phyloP scores from a whole-genome alignment of 257 asterid species.

The Nicotiana tomentosiformis region DNA sequence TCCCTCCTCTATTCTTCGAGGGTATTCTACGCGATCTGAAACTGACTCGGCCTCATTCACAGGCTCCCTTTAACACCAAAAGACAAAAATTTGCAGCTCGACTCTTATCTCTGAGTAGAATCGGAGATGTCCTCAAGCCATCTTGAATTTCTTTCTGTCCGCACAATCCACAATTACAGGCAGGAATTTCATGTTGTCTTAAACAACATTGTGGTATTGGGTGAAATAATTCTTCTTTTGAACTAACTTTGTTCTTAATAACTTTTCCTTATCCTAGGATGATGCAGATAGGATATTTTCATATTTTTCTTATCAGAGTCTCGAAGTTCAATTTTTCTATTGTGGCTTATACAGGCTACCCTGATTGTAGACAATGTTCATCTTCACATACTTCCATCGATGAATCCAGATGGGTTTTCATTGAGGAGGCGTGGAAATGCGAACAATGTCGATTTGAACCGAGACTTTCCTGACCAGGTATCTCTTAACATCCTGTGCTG shows the following conservation, averaged over 20 bases:
- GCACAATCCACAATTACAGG: not conserved
- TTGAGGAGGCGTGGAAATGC: slow-evolving; percentile 66
- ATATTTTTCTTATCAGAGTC: not conserved
- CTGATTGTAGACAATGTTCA: slow-evolving; percentile 62
- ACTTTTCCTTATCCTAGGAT: not conserved
- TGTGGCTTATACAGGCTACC: slow-evolving; percentile 46
- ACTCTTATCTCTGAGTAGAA: not conserved
- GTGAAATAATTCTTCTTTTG: not conserved
- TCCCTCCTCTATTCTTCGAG: not conserved
- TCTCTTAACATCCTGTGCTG: slow-evolving; percentile 14
- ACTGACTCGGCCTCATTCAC: not conserved
- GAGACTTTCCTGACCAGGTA: slow-evolving; percentile 94
- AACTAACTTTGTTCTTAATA: not conserved
- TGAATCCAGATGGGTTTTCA: slow-evolving; percentile 79
- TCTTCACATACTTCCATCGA: slow-evolving; percentile 82
- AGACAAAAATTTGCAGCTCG: not conserved
- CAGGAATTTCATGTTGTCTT: not conserved
- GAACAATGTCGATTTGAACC: slow-evolving; percentile 64
- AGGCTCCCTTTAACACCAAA: not conserved
- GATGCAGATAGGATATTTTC: not conserved
- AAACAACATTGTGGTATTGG: not conserved
- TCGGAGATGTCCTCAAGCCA: not conserved
- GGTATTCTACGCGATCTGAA: not conserved
- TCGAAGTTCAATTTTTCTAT: not conserved
- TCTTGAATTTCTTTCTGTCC: not conserved